Conservation (phyloP, 225 moss, liverwort and hornwort genomes). For the Polytrichum commune region DNA sequence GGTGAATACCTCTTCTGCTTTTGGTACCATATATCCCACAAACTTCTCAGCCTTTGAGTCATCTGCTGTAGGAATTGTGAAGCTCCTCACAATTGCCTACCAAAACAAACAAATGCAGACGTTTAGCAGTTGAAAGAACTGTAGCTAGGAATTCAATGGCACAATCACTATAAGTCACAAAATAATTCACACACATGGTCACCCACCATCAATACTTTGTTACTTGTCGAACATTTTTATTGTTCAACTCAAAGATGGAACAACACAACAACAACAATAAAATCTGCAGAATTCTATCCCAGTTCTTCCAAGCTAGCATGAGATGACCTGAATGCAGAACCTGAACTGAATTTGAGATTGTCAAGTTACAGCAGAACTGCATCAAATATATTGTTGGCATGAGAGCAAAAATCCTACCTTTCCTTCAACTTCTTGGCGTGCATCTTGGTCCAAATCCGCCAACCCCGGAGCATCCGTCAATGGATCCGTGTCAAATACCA, state of each 20-base stretch:
- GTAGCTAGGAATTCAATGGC: no score
- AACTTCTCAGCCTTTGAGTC: constrained; percentile 77
- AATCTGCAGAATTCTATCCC: no score
- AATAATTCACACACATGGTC: no score
- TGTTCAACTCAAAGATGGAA: no score
- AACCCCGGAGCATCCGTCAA: constrained; percentile 81
- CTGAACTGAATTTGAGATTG: no score
- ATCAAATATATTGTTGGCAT: neutral
- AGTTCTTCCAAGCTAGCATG: no score
- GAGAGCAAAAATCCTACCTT: constrained; percentile 47
- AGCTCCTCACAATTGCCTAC: constrained; percentile 94
- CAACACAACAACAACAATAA: no score
- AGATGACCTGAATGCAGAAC: no score
- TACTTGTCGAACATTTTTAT: no score
- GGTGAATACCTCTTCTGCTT: constrained; percentile 80
- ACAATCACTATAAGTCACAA: no score
- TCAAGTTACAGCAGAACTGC: no score
- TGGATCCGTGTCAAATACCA: constrained; percentile 97
- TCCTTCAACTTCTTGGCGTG: constrained; percentile 85
- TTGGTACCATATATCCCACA: constrained; percentile 96
- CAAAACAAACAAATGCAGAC: constrained; percentile 6
- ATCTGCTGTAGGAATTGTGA: constrained; percentile 45
- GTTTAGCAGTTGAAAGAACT: neutral
- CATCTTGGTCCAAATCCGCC: constrained; percentile 74
- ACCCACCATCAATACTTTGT: no score